Evolutionary conservation across 192 early-diverging fungal genomes (phyloP).

Genomic region (Coemansia aciculifera): DNA sequence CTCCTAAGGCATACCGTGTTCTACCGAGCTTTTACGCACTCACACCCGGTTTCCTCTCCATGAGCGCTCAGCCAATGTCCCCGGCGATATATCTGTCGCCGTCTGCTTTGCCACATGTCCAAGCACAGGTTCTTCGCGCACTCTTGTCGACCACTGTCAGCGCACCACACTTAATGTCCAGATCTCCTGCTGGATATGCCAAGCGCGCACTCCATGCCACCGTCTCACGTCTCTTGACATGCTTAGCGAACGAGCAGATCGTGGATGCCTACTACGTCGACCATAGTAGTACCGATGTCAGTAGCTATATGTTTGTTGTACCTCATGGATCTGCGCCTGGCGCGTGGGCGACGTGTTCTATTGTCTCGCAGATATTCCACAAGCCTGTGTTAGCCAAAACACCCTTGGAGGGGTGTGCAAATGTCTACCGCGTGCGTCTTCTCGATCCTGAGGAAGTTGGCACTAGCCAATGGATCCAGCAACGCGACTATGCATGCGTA

Average conservation of each 20-base stretch:
- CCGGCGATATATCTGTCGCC: neutral
- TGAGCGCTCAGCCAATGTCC: neutral
- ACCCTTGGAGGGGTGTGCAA: neutral
- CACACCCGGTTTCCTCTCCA: neutral
- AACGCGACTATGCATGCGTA: neutral
- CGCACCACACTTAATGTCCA: slow-evolving; percentile 20
- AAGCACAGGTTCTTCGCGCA: slow-evolving; percentile 10
- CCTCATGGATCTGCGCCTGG: slow-evolving; percentile 26
- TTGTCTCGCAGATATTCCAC: slow-evolving; percentile 24
- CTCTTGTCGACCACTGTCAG: slow-evolving; percentile 12
- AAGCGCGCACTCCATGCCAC: slow-evolving; percentile 57
- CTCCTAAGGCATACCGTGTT: neutral
- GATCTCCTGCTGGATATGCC: slow-evolving; percentile 25
- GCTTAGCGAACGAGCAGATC: slow-evolving; percentile 60
- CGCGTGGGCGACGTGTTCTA: slow-evolving; percentile 19
- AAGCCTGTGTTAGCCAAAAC: slow-evolving; percentile 21
- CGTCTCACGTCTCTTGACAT: slow-evolving; percentile 58
- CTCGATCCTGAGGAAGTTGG: slow-evolving; percentile 54
- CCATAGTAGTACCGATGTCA: slow-evolving; percentile 17
- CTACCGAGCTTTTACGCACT: neutral
- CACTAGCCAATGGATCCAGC: slow-evolving; percentile 27
- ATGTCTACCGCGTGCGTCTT: slow-evolving; percentile 15
- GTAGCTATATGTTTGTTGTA: slow-evolving; percentile 20
- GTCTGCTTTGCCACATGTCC: neutral
- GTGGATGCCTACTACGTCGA: slow-evolving; percentile 51